These are phyloP conservation scores for Cornus suecica DNA, from an alignment of 148 eudicot genomes.

Conservation along the genomic window DNA sequence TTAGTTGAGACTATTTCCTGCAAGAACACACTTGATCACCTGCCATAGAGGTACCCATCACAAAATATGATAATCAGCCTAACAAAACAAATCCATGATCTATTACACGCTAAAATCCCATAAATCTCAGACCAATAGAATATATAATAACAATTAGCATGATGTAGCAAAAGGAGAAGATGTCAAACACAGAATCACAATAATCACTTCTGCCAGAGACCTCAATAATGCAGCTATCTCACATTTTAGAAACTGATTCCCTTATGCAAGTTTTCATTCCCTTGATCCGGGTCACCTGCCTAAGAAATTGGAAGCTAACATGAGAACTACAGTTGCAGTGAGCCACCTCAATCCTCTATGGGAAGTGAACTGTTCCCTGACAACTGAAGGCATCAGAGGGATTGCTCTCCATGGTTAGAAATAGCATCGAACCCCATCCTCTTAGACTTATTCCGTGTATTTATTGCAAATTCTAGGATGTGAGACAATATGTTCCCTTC, in stretches of 20 bases:
- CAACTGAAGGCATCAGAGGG: neutral
- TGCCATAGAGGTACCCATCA: neutral
- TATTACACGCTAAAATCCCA: neutral
- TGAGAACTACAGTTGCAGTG: constrained; percentile 3
- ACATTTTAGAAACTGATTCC: too few species aligned
- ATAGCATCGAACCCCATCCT: neutral
- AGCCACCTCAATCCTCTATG: neutral
- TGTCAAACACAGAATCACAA: neutral
- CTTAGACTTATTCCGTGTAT: neutral
- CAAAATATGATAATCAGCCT: constrained; percentile 7
- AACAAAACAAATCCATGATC: neutral
- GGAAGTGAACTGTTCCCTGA: neutral
- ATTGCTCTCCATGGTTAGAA: neutral
- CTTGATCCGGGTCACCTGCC: neutral
- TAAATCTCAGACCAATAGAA: too few species aligned
- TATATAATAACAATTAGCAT: too few species aligned
- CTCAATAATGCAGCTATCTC: neutral
- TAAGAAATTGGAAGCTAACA: constrained; percentile 4
- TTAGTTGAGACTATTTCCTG: too few species aligned
- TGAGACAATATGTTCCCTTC: neutral
- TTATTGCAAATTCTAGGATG: neutral
- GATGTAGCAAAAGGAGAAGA: neutral
- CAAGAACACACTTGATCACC: too few species aligned
- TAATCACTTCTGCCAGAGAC: neutral
- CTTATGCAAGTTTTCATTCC: too few species aligned